Evolutionary conservation across 371 early-diverging fungal genomes (phyloP).

Genomic region (Gilbertella persicaria): DNA sequence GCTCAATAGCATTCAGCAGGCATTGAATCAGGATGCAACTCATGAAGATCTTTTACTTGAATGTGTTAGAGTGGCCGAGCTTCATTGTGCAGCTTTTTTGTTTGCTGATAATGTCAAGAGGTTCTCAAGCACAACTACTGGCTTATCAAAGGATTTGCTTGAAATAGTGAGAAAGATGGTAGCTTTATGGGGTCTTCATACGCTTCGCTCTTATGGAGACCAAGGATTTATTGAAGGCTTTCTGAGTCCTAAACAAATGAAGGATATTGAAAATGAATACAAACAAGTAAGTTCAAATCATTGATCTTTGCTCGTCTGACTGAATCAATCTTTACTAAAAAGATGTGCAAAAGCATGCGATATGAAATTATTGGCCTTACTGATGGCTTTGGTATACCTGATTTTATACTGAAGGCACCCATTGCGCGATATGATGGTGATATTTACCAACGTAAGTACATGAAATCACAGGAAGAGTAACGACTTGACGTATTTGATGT

Average conservation of each 20-base stretch:
- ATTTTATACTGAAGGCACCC: conserved; percentile 68
- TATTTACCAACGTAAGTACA: conserved; percentile 53
- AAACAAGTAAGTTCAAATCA: conserved; percentile 24
- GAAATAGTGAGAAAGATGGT: conserved; percentile 40
- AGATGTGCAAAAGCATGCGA: conserved; percentile 53
- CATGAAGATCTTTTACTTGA: conserved; percentile 41
- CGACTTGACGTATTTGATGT: neutral
- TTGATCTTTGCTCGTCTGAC: neutral
- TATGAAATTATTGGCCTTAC: conserved; percentile 60
- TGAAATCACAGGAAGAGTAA: neutral
- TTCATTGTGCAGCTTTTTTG: conserved; percentile 40
- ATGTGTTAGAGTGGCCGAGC: conserved; percentile 35
- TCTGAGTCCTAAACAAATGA: conserved; percentile 47
- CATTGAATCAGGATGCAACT: conserved; percentile 19
- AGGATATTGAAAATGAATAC: conserved; percentile 44
- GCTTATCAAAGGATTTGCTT: no score
- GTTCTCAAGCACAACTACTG: conserved; percentile 30
- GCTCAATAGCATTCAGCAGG: conserved; percentile 32
- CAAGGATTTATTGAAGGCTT: conserved; percentile 56
- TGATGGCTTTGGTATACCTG: conserved; percentile 65
- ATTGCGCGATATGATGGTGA: conserved; percentile 66
- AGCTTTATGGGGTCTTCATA: conserved; percentile 43
- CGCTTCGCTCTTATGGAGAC: conserved; percentile 44
- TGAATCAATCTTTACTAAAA: no score
- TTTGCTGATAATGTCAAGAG: conserved; percentile 30